These are phyloP conservation scores for Boletus sp. DNA, from an alignment of 1,284 basidiomycete species.

Conservation along the genomic window DNA sequence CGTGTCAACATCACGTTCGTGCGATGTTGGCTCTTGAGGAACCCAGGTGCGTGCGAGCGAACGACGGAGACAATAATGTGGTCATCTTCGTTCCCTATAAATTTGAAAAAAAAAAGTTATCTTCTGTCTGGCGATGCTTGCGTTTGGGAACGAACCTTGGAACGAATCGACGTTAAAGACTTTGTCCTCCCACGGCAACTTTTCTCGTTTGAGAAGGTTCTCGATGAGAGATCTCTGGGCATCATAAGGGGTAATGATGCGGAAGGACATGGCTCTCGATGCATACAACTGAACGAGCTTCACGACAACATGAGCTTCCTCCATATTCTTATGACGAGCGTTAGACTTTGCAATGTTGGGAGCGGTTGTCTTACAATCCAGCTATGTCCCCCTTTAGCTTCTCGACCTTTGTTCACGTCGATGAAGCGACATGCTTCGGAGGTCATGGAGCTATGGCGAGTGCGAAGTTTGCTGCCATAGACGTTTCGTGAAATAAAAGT, in stretches of 20 bases:
- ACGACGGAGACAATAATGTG: slow-evolving; percentile 63
- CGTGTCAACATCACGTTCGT: slow-evolving; percentile 69
- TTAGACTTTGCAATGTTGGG: not conserved
- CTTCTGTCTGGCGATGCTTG: slow-evolving; percentile 19
- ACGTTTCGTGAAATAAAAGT: slow-evolving; percentile 44
- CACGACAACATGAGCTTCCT: slow-evolving; percentile 27
- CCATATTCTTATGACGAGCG: slow-evolving; percentile 14
- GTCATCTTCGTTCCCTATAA: slow-evolving; percentile 38
- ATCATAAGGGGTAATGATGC: slow-evolving; percentile 50
- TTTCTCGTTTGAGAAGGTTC: slow-evolving; percentile 37
- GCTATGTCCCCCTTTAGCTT: slow-evolving; percentile 20
- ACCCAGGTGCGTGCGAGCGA: slow-evolving; percentile 44
- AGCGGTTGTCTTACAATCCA: slow-evolving; percentile 24
- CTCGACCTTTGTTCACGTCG: slow-evolving; percentile 28
- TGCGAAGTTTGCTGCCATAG: slow-evolving; percentile 34
- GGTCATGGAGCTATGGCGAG: slow-evolving; percentile 13
- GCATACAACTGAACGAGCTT: slow-evolving; percentile 20
- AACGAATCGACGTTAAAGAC: slow-evolving; percentile 65
- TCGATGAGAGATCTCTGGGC: slow-evolving; percentile 56
- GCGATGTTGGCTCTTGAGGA: slow-evolving; percentile 45
- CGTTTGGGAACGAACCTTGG: slow-evolving; percentile 43
- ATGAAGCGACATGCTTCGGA: slow-evolving; percentile 26
- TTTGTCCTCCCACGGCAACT: slow-evolving; percentile 50
- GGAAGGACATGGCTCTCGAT: slow-evolving; percentile 14
- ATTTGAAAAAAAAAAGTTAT: slow-evolving; percentile 12